Percentiles rank a stretch among this genome's conserved stretches.
Evolutionary conservation across 1,284 basidiomycete species (phyloP).

Genomic region (Exsudoporus floridanus): DNA sequence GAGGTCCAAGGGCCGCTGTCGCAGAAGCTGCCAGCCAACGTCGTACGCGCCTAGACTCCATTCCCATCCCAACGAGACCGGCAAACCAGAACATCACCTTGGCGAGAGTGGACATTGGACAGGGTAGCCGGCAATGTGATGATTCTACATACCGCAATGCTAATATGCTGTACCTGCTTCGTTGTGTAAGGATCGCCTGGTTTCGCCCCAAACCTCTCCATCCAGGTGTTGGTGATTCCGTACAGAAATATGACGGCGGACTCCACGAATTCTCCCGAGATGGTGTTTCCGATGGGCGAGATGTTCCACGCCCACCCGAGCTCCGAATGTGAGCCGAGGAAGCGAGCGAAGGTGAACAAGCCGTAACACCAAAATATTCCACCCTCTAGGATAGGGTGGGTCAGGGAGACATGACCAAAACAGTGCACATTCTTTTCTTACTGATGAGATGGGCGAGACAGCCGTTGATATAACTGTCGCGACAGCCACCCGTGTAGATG

Average conservation of each 20-base stretch:
- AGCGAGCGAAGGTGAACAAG: conserved; percentile 84
- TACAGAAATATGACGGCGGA: conserved; percentile 86
- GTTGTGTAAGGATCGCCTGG: conserved; percentile 86
- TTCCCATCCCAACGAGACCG: conserved; percentile 84
- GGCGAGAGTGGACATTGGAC: background rate
- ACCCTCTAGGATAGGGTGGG: conserved; percentile 56
- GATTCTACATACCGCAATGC: conserved; percentile 75
- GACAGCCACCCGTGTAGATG: conserved; percentile 81
- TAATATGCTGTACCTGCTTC: conserved; percentile 94
- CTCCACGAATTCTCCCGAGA: conserved; percentile 87
- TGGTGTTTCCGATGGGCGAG: conserved; percentile 48
- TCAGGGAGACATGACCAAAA: conserved; percentile 4
- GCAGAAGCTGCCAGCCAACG: conserved; percentile 65
- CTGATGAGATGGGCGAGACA: conserved; percentile 95
- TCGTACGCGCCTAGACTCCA: conserved; percentile 78
- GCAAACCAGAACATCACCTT: conserved; percentile 94
- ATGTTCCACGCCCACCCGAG: conserved; percentile 96
- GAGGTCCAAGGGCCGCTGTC: conserved; percentile 43
- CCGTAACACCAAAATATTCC: conserved; percentile 92
- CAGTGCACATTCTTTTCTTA: conserved; percentile 30
- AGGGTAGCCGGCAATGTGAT: background rate
- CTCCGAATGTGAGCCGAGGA: conserved; percentile 86
- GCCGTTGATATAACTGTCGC: conserved; percentile 71
- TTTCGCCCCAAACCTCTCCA: conserved; percentile 88
- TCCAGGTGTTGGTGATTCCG: conserved; percentile 92